phyloP scores from a whole-genome alignment of 805 yeast genomes.

The Candida suzukii region DNA sequence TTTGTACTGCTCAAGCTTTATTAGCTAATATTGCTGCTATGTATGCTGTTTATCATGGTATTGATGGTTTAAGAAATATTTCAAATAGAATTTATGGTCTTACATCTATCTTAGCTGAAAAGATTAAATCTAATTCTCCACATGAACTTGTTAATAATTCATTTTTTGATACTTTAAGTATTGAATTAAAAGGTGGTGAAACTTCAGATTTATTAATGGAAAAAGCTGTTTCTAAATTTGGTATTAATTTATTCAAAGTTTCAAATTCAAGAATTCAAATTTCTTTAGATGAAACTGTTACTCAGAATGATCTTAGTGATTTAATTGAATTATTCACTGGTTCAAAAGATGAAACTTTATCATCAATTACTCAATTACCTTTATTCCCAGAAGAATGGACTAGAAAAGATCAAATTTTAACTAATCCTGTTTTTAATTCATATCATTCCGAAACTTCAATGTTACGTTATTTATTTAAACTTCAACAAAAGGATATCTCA shows the following conservation, averaged over 20 bases:
- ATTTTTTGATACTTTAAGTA: conserved; percentile 86
- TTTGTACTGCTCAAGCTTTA: conserved; percentile 96
- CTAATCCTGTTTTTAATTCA: conserved; percentile 73
- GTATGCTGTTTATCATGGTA: conserved; percentile 96
- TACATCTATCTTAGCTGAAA: conserved; percentile 64
- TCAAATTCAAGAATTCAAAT: conserved; percentile 56
- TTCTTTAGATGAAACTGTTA: conserved; percentile 88
- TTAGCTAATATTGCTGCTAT: conserved; percentile 93
- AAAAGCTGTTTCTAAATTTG: conserved; percentile 50
- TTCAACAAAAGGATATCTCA: conserved; percentile 86
- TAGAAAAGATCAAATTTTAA: conserved; percentile 55
- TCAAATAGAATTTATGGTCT: conserved; percentile 70
- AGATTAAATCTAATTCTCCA: conserved; percentile 32
- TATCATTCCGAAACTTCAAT: conserved; percentile 94
- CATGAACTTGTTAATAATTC: conserved; percentile 49
- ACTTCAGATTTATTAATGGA: conserved; percentile 50
- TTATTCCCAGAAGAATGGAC: conserved; percentile 38
- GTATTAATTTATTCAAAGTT: conserved; percentile 73
- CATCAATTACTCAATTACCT: conserved; percentile 32
- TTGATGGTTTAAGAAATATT: conserved; percentile 72
- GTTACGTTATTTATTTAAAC: conserved; percentile 79
- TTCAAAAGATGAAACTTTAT: conserved; percentile 10
- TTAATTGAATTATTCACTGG: conserved; percentile 59
- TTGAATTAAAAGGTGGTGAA: conserved; percentile 44
- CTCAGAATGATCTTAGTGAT: conserved; percentile 48